Percentiles rank a stretch among this genome's conserved stretches.
phyloP scores from a whole-genome alignment of 73 alveolate species.

The Paramecium bursaria region DNA sequence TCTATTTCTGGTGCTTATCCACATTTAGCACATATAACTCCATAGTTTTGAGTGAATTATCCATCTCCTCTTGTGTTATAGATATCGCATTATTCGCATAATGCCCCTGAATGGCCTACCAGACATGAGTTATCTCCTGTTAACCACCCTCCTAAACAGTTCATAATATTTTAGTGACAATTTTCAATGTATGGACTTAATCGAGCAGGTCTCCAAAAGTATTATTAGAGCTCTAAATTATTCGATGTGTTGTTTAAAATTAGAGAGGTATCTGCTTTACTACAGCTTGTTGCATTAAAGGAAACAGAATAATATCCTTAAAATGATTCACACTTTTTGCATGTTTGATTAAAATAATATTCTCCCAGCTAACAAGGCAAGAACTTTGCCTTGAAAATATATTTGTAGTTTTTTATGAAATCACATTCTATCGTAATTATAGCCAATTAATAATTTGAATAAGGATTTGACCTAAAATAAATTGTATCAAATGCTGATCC shows the following conservation, averaged over 20 bases:
- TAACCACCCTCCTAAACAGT: constrained; percentile 28
- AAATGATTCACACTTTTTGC: background rate
- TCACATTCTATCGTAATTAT: too few species aligned
- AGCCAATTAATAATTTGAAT: too few species aligned
- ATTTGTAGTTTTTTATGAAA: too few species aligned
- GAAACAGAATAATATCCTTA: constrained; percentile 2
- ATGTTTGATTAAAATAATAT: constrained; percentile 2
- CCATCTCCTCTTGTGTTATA: background rate
- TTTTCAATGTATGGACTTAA: too few species aligned
- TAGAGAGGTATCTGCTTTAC: too few species aligned
- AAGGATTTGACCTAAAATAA: too few species aligned
- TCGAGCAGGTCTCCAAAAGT: background rate
- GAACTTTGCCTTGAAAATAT: background rate
- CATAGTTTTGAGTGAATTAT: background rate
- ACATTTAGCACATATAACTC: background rate
- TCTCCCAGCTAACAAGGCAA: constrained; percentile 17
- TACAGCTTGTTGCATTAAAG: background rate
- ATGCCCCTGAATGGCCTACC: constrained; percentile 11
- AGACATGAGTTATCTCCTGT: constrained; percentile 3
- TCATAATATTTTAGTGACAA: background rate
- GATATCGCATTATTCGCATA: constrained; percentile 19
- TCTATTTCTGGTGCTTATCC: background rate
- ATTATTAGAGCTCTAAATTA: background rate
- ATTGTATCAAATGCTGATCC: too few species aligned
- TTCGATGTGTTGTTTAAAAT: too few species aligned